Conservation (phyloP, 805 yeast genomes). For the Ogataea pilisensis region DNA sequence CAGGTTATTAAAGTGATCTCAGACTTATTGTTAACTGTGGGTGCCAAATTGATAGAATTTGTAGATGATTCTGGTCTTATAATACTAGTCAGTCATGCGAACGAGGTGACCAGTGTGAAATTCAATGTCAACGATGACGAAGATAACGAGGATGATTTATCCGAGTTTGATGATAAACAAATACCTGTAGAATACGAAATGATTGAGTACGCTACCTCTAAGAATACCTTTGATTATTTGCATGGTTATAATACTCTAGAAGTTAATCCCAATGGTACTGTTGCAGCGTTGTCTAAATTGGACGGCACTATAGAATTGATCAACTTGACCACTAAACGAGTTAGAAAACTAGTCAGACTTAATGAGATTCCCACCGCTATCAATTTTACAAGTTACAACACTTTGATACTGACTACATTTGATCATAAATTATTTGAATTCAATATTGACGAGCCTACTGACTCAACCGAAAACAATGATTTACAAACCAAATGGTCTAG, state of each 20-base stretch:
- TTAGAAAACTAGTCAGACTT: conserved; percentile 51
- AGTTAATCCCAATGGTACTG: conserved; percentile 40
- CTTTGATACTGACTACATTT: conserved; percentile 62
- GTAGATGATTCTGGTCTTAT: conserved; percentile 38
- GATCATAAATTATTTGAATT: conserved; percentile 78
- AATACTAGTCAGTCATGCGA: conserved; percentile 54
- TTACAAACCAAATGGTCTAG: conserved; percentile 76
- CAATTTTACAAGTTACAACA: conserved; percentile 43
- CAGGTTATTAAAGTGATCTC: conserved; percentile 54
- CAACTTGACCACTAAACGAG: conserved; percentile 27
- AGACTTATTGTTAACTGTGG: conserved; percentile 35
- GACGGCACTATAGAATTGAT: conserved; percentile 61
- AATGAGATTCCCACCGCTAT: conserved; percentile 58
- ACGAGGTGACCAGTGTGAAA: conserved; percentile 40
- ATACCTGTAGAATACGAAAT: conserved; percentile 29
- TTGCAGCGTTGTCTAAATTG: conserved; percentile 55
- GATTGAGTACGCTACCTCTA: conserved; percentile 8
- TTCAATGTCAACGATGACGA: conserved; percentile 38
- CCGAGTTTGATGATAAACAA: conserved; percentile 40
- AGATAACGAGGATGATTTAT: conserved; percentile 28
- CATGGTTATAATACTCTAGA: conserved; percentile 51
- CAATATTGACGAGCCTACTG: conserved; percentile 27
- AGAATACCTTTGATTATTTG: conserved; percentile 27
- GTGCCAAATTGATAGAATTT: conserved; percentile 54
- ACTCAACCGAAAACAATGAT: conserved; percentile 10